Evolutionary conservation across 805 yeast species (phyloP), one percentile per base, ranked within the genome.

Genomic region (Yarrowia hollandica): DNA sequence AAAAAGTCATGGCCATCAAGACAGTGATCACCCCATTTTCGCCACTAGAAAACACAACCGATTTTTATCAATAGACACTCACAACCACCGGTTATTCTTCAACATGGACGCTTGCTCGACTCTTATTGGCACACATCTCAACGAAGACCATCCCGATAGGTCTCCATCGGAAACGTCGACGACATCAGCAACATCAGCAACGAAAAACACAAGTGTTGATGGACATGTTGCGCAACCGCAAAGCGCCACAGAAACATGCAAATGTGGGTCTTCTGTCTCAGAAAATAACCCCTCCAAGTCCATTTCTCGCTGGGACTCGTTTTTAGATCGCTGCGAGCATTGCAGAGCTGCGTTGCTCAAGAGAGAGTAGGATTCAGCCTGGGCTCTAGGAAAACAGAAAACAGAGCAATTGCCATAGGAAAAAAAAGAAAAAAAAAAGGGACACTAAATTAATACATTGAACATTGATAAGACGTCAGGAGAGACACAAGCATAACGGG

Each of bases 71-170:
- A n/a, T n/a, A n/a, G n/a, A n/a, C n/a, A n/a, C 19, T 22, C 25
- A 14, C 16, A 18, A 5, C 12, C 18, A 14, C 19, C 19, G 19
- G 15, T 12, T 35, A 8, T 18, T 4, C 5, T 35, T 16, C 52
- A 30, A 14, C n/a, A 48, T 48, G 55, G 55, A 48, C 30, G 55
- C 38, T 16, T 48, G 55, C 39, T 48, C 55, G 6, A 48, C 55
- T 9, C 55, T 48, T 10, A 15, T 48, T 21, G n/a, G 39, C 7
- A 33, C 55, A 1, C 55, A 48, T 14, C 33, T 48, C 39, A 22
- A 48, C 39, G 55, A 48, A 31, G 55, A 48, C 55, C 28, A 22
- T n/a, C 38, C 14, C 28, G 6, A 12, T 12, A n/a, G 16, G n/a
- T n/a, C n/a, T n/a, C n/a, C n/a, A n/a, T n/a, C n/a, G n/a, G n/a